Base-by-base conservation (phyloP, 169 alveolate species). In the Theileria sp. region DNA sequence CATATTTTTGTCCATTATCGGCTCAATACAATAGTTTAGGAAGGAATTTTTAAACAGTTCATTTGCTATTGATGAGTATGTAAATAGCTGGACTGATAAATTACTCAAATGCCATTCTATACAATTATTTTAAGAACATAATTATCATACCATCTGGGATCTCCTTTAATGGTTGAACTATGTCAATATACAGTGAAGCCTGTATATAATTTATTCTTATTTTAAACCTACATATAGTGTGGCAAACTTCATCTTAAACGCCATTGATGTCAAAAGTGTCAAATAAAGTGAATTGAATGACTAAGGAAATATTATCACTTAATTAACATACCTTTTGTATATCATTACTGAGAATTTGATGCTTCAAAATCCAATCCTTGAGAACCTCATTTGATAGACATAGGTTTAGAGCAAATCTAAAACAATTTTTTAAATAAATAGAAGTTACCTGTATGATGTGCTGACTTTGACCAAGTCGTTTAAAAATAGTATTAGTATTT, bases 21-120 rank as follows among this genome's bases (percentile, higher is more conserved):
- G 77, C 15, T 68, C 26, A 28, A 85, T 34, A 62, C 87, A 71
- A 6, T 32, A 62, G 12, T 85, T 77, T 15, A 85, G 21, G 51
- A 85, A 85, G 5, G 72, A 65, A 3, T 54, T 26, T 6, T 54
- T 50, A 1, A 79, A 21, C 30, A 72, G 75, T 23, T 65, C 32
- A n/a, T 34, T 26, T 19, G 91, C 91, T 28, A 85, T 79, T 23
- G 50, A 5, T 15, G 87, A 64, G 56, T 78, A 77, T 7, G 91
- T 85, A 49, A 85, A 85, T 10, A 85, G 67, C 70, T 85, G 91
- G 23, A 85, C 91, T n/a, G 91, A 85, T 13, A 85, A 64, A 69
- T 85, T 44, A 69, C 76, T 75, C 66, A 85, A 34, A 51, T 79
- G 87, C 86, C 86, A 83, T 17, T 83, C 88, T 82, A 75, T 12